Evolutionary conservation across 805 yeast species (phyloP).

Genomic region (Debaryomyces prosopidis): DNA sequence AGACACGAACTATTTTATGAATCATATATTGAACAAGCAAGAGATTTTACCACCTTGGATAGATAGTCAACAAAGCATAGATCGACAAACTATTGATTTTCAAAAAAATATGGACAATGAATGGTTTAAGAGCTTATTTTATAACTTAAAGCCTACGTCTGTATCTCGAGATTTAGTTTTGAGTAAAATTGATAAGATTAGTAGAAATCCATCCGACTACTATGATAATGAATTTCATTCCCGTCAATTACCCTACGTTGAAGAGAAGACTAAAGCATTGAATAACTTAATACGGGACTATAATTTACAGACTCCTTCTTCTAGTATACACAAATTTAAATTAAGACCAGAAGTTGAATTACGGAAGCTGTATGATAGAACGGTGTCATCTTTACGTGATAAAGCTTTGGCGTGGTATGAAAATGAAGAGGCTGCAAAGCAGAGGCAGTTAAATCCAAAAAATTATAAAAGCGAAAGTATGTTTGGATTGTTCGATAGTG

Average conservation of each 20-base stretch:
- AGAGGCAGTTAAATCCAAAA: neutral
- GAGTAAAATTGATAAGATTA: neutral
- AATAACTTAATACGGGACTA: slow-evolving; percentile 31
- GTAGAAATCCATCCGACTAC: neutral
- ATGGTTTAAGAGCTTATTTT: slow-evolving; percentile 31
- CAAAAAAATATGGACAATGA: slow-evolving; percentile 43
- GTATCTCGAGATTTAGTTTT: neutral
- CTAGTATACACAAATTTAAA: slow-evolving; percentile 39
- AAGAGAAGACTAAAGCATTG: slow-evolving; percentile 20
- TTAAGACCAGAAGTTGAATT: slow-evolving; percentile 28
- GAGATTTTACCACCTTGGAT: slow-evolving; percentile 90
- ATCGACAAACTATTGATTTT: slow-evolving; percentile 46
- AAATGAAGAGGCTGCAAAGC: slow-evolving; percentile 8
- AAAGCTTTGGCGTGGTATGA: slow-evolving; percentile 17
- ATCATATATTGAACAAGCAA: slow-evolving; percentile 72
- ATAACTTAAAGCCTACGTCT: slow-evolving; percentile 6
- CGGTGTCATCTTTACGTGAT: slow-evolving; percentile 12
- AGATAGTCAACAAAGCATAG: slow-evolving; percentile 74
- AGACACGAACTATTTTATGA: slow-evolving; percentile 69
- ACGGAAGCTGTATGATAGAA: slow-evolving; percentile 15
- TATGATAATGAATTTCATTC: slow-evolving; percentile 2
- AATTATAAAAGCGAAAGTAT: slow-evolving; percentile 5
- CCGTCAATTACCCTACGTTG: slow-evolving; percentile 15
- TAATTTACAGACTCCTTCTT: slow-evolving; percentile 41
- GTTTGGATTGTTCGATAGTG: slow-evolving; percentile 8